Evolutionary conservation across 2,329 filamentous ascomycete species (phyloP).

Genomic region (Trichoderma sp.): DNA sequence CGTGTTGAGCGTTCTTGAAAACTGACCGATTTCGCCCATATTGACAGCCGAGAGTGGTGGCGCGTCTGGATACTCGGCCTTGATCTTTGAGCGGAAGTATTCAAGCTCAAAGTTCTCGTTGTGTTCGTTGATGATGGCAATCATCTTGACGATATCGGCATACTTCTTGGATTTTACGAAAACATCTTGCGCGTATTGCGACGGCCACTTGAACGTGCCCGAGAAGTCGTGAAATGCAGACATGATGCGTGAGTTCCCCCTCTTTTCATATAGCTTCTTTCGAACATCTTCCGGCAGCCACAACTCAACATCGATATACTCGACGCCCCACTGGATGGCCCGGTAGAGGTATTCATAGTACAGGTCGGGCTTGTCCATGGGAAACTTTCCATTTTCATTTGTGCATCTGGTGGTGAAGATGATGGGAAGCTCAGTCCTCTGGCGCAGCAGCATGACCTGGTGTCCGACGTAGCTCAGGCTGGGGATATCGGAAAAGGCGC

Average conservation of each 20-base stretch:
- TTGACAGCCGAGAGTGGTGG: slow-evolving; percentile 83
- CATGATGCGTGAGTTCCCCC: slow-evolving; percentile 82
- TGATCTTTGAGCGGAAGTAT: slow-evolving; percentile 81
- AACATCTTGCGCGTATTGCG: slow-evolving; percentile 69
- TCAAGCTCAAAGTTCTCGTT: slow-evolving; percentile 91
- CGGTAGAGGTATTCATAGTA: slow-evolving; percentile 81
- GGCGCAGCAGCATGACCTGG: slow-evolving; percentile 81
- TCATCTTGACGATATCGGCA: slow-evolving; percentile 90
- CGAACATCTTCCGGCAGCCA: slow-evolving; percentile 82
- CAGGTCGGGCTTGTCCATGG: slow-evolving; percentile 75
- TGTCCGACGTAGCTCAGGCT: slow-evolving; percentile 84
- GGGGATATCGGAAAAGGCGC: slow-evolving; percentile 66
- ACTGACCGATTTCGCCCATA: slow-evolving; percentile 84
- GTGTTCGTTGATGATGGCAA: slow-evolving; percentile 77
- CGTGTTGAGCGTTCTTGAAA: slow-evolving; percentile 81
- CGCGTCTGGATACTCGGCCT: slow-evolving; percentile 66
- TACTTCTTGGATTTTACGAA: slow-evolving; percentile 74
- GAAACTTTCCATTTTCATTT: slow-evolving; percentile 80
- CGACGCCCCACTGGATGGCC: slow-evolving; percentile 85
- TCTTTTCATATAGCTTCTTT: slow-evolving; percentile 66
- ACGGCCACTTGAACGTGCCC: slow-evolving; percentile 81
- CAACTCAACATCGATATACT: slow-evolving; percentile 87
- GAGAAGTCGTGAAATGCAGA: slow-evolving; percentile 93
- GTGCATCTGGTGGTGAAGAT: slow-evolving; percentile 86
- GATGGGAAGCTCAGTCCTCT: slow-evolving; percentile 85